Evolutionary conservation across 129 eudicot genomes (phyloP).

Genomic region (Saussurea involucrata): DNA sequence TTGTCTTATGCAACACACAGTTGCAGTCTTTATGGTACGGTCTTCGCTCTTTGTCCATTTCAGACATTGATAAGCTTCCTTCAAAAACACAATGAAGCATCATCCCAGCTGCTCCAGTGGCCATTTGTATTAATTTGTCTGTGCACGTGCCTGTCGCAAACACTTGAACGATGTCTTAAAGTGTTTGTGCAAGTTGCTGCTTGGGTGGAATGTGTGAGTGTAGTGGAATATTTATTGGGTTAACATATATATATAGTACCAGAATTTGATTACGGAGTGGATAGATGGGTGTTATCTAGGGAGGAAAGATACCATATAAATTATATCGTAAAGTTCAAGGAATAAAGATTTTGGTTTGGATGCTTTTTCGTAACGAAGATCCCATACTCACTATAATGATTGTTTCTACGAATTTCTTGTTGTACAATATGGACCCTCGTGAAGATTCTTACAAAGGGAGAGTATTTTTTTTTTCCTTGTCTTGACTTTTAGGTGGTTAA

Average conservation of each 20-base stretch:
- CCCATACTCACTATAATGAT: too few relatives aligned
- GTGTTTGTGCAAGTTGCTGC: not conserved
- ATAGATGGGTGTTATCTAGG: too few relatives aligned
- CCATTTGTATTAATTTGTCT: too few relatives aligned
- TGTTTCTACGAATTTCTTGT: too few relatives aligned
- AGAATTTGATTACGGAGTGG: not conserved
- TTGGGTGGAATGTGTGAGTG: not conserved
- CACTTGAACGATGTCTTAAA: not conserved
- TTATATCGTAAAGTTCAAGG: too few relatives aligned
- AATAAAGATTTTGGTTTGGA: too few relatives aligned
- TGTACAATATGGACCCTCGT: too few relatives aligned
- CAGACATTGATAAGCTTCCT: not conserved
- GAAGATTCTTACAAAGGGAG: constrained; percentile 1
- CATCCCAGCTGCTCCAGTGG: not conserved
- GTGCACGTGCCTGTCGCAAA: too few relatives aligned
- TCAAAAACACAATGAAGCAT: constrained; percentile 1
- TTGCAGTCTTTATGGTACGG: constrained; percentile 14
- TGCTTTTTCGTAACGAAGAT: too few relatives aligned
- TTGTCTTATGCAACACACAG: not conserved
- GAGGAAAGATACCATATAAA: too few relatives aligned
- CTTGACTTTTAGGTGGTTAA: not conserved
- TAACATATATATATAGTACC: not conserved
- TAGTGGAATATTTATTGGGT: not conserved
- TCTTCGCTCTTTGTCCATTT: not conserved
- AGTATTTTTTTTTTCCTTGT: not conserved